phyloP scores from a whole-genome alignment of 106 monocot genomes.

The Acanthochlamys bracteata region DNA sequence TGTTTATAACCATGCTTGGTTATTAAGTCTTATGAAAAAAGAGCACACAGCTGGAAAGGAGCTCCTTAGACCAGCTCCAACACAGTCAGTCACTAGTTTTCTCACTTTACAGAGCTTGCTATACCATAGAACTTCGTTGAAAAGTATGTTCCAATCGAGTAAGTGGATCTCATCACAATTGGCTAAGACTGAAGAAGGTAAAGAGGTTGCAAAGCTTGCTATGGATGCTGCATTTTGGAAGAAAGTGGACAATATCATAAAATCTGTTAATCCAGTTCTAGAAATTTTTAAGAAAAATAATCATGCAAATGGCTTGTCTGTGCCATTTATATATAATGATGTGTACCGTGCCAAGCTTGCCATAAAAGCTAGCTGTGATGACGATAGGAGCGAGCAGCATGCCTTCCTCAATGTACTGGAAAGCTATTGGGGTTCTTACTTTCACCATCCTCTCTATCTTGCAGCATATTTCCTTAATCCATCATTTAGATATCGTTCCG shows the following conservation, averaged over 20 bases:
- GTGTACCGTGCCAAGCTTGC: constrained; percentile 31
- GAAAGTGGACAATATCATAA: constrained; percentile 35
- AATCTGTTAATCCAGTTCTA: constrained; percentile 41
- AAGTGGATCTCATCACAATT: constrained; percentile 40
- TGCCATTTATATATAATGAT: constrained; percentile 37
- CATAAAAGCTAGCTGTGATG: constrained; percentile 38
- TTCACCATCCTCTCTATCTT: constrained; percentile 50
- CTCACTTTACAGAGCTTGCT: constrained; percentile 31
- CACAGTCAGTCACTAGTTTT: constrained; percentile 29
- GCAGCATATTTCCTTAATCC: constrained; percentile 60
- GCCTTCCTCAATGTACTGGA: constrained; percentile 40
- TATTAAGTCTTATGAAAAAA: constrained; percentile 40
- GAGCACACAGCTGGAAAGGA: constrained; percentile 46
- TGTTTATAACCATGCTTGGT: constrained; percentile 43
- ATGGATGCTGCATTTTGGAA: constrained; percentile 45
- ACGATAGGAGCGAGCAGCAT: constrained; percentile 29
- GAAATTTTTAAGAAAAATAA: constrained; percentile 31
- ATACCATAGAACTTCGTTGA: constrained; percentile 30
- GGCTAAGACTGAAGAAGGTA: constrained; percentile 36
- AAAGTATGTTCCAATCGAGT: constrained; percentile 47
- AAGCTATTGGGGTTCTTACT: constrained; percentile 29
- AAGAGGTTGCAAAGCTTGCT: constrained; percentile 40
- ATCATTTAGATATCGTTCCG: constrained; percentile 33
- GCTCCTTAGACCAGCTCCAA: constrained; percentile 27
- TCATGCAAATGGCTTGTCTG: constrained; percentile 15